Conservation (phyloP, 176 grass and related monocot genomes). For the Lolium rigidum region DNA sequence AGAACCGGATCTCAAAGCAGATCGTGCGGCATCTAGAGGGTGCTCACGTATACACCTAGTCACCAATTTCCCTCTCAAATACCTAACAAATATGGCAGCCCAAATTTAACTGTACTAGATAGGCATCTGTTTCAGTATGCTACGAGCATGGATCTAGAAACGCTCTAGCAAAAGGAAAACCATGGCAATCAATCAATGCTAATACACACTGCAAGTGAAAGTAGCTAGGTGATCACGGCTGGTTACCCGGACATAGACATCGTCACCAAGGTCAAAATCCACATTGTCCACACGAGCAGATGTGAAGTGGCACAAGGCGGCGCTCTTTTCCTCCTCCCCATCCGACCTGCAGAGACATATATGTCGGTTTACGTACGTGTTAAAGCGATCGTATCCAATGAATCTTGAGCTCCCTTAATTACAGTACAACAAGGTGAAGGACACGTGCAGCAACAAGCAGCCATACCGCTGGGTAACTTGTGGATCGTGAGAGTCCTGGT, state of each 20-base stretch:
- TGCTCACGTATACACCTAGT: too few species aligned
- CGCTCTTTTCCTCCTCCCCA: conserved; percentile 24
- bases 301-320: conserved; percentile 44
- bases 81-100: not conserved
- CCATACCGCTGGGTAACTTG: too few species aligned
- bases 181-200: not conserved
- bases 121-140: too few species aligned
- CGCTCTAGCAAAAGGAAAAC: not conserved
- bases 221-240: not conserved
- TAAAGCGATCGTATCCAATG: not conserved
- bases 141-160: too few species aligned
- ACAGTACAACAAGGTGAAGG: too few species aligned
- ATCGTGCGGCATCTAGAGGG: too few species aligned
- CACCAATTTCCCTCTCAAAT: too few species aligned
- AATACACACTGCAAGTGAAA: not conserved
- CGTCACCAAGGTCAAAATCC: conserved; percentile 55
- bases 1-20: too few species aligned
- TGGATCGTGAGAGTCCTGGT: too few species aligned
- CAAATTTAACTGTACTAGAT: not conserved
- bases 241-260: conserved; percentile 72
- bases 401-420: too few species aligned
- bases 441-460: too few species aligned
- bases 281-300: conserved; percentile 51
- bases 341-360: conserved; percentile 24
- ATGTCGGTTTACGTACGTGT: not conserved